Conservation (phyloP, 2,329 filamentous ascomycete species). For the Fusarium metavorans region DNA sequence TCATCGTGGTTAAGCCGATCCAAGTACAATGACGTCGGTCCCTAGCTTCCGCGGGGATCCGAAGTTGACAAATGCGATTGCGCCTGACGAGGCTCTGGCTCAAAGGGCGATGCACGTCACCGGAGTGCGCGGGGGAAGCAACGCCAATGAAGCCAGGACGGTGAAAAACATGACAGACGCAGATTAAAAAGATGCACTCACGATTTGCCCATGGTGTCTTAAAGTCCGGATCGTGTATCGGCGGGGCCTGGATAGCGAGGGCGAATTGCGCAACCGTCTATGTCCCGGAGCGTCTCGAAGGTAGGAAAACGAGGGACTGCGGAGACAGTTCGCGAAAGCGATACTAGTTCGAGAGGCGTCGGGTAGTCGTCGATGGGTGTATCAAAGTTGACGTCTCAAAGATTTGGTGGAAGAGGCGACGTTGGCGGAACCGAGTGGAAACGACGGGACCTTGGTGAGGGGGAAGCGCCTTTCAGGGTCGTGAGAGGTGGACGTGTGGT, state of each 20-base stretch:
- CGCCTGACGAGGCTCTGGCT: slow-evolving; percentile 27
- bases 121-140: not conserved
- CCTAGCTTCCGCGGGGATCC: slow-evolving; percentile 34
- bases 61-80: slow-evolving; percentile 37
- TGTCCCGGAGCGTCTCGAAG: slow-evolving; percentile 16
- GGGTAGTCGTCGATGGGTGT: slow-evolving; percentile 18
- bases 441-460: slow-evolving; percentile 27
- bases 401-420: slow-evolving; percentile 20
- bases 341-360: not conserved
- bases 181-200: slow-evolving; percentile 53
- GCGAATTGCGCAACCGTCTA: slow-evolving; percentile 44
- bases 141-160: not conserved
- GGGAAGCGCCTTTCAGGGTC: slow-evolving; percentile 33
- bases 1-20: slow-evolving; percentile 16
- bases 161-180: not conserved
- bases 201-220: slow-evolving; percentile 64
- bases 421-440: slow-evolving; percentile 33
- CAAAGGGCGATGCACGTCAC: slow-evolving; percentile 23
- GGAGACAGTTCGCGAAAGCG: slow-evolving; percentile 1
- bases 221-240: slow-evolving; percentile 20
- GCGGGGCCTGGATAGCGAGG: slow-evolving; percentile 27
- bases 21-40: slow-evolving; percentile 43
- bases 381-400: slow-evolving; percentile 11
- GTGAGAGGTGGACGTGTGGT: slow-evolving; percentile 23
- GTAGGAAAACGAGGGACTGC: slow-evolving; percentile 17